A percentile compares a stretch with the other conserved stretches of the same genome.
Evolutionary conservation across 345 rosid species (phyloP).

Genomic region (Trapa incisa): DNA sequence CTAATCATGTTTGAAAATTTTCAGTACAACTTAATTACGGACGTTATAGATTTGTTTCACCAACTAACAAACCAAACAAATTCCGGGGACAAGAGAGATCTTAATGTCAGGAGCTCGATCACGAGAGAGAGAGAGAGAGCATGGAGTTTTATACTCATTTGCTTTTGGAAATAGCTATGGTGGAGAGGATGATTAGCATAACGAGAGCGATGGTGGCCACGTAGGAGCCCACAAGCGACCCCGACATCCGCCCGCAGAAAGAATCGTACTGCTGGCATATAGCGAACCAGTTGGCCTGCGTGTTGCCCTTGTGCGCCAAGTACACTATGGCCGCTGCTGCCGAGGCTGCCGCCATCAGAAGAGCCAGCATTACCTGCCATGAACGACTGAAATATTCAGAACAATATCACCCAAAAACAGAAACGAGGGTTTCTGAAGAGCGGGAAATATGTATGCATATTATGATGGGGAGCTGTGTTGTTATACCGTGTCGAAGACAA

Average conservation of each 20-base stretch:
- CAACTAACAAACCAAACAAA: background rate
- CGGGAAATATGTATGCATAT: too few species aligned
- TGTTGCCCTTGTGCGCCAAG: conserved; percentile 42
- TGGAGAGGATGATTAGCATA: conserved; percentile 30
- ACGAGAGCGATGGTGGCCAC: conserved; percentile 26
- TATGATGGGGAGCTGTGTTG: too few species aligned
- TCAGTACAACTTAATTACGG: background rate
- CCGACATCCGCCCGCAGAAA: conserved; percentile 51
- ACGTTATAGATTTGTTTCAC: background rate
- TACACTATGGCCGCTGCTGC: conserved; percentile 37
- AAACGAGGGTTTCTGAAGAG: too few species aligned
- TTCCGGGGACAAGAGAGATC: background rate
- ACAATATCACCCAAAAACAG: too few species aligned
- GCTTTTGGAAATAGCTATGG: conserved; percentile 27
- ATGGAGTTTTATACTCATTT: too few species aligned
- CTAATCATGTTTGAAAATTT: too few species aligned
- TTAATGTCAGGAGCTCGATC: too few species aligned
- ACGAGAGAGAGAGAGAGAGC: too few species aligned
- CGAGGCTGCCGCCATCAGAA: conserved; percentile 38
- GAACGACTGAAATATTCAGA: background rate
- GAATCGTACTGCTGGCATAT: conserved; percentile 46
- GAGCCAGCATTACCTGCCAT: conserved; percentile 29
- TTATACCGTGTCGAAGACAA: conserved; percentile 38
- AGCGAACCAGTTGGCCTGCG: conserved; percentile 40
- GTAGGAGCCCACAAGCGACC: conserved; percentile 62